These are phyloP conservation scores for Paxillus ammoniavirescens DNA, from an alignment of 768 basidiomycete genomes.

Conservation along the genomic window DNA sequence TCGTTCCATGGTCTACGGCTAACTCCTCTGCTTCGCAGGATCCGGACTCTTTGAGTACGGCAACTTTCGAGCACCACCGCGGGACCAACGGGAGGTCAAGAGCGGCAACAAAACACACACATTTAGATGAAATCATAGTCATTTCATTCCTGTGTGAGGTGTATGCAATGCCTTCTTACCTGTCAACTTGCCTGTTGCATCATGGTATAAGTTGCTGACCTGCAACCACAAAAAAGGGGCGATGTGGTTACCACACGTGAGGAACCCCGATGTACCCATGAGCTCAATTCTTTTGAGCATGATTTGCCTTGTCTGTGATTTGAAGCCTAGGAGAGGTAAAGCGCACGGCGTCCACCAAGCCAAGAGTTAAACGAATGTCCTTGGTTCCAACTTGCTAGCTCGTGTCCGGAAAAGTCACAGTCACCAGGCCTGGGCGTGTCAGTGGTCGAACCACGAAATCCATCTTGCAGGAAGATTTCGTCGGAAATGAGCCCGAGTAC, in stretches of 20 bases:
- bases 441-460: background rate
- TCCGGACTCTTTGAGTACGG: slow-evolving; percentile 41
- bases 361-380: slow-evolving; percentile 2
- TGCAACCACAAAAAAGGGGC: slow-evolving; percentile 4
- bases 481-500: too few species aligned
- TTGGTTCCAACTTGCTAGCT: background rate
- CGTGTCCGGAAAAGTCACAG: too few species aligned
- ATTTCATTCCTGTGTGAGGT: slow-evolving; percentile 8
- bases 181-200: background rate
- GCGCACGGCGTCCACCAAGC: background rate
- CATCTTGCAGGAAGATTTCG: too few species aligned
- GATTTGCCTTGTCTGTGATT: slow-evolving; percentile 20
- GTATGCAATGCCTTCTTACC: background rate
- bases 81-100: slow-evolving; percentile 61
- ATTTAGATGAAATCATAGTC: slow-evolving; percentile 46
- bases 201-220: background rate
- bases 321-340: slow-evolving; percentile 3
- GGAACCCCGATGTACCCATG: too few species aligned
- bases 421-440: background rate
- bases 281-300: slow-evolving; percentile 19
- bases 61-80: slow-evolving; percentile 65
- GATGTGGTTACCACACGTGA: background rate
- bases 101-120: slow-evolving; percentile 71
- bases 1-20: background rate
- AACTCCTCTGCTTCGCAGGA: slow-evolving; percentile 29